phyloP scores from a whole-genome alignment of 2,329 filamentous ascomycete genomes.

The Coccinonectria pachysandricola region DNA sequence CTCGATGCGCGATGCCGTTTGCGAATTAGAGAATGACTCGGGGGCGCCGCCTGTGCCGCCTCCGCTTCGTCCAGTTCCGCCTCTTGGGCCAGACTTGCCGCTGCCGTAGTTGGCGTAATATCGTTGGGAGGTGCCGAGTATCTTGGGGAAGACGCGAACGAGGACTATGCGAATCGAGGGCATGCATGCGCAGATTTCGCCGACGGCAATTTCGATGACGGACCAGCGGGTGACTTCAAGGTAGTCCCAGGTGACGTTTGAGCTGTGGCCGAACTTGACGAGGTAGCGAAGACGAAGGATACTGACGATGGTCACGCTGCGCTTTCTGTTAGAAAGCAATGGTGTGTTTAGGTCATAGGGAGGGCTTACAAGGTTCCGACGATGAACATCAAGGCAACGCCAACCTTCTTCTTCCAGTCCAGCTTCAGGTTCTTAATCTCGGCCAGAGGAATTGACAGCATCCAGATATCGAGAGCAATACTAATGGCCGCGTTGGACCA shows the following conservation, averaged over 20 bases:
- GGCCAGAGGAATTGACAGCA: constrained; percentile 39
- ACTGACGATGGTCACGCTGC: constrained; percentile 28
- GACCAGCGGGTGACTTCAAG: constrained; percentile 25
- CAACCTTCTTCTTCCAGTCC: constrained; percentile 37
- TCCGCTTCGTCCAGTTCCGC: constrained; percentile 4
- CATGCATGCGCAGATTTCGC: constrained; percentile 30
- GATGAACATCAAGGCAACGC: constrained; percentile 40
- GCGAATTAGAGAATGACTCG: constrained; percentile 6
- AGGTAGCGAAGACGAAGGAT: constrained; percentile 27
- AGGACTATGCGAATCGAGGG: constrained; percentile 26
- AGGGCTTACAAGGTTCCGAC: constrained; percentile 35
- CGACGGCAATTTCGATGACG: constrained; percentile 28
- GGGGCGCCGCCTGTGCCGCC: constrained; percentile 5
- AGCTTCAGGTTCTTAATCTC: constrained; percentile 32
- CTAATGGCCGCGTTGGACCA: constrained; percentile 44
- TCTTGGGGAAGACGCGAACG: constrained; percentile 27
- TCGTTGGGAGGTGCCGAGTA: constrained; percentile 20
- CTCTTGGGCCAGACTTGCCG: constrained; percentile 8
- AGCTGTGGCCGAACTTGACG: constrained; percentile 18
- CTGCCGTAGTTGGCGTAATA: constrained; percentile 19
- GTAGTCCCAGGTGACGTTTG: constrained; percentile 27
- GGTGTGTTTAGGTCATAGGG: no score
- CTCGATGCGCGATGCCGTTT: constrained; percentile 16
- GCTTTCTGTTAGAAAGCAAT: neutral
- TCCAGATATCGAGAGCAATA: constrained; percentile 41